Conservation (phyloP, 139 green algal genomes). For the Ulvella scutata region DNA sequence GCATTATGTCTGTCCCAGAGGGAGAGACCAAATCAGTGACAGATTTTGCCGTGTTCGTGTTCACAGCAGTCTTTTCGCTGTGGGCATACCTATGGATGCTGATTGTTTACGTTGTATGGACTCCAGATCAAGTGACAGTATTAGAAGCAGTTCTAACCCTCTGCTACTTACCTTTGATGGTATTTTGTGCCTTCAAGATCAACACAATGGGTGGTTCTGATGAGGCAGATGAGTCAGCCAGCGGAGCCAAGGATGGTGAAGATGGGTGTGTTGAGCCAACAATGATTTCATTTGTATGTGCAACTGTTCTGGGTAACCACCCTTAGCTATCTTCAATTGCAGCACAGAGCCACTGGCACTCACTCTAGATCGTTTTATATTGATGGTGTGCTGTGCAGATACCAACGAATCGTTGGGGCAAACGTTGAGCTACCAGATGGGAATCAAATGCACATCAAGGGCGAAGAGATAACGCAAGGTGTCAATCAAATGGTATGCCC, state of each 20-base stretch:
- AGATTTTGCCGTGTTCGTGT: slow-evolving; percentile 17
- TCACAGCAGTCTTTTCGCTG: slow-evolving; percentile 18
- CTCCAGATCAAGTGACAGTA: slow-evolving; percentile 6
- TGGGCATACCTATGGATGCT: slow-evolving; percentile 31
- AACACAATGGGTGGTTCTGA: too few species aligned
- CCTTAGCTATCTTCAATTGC: too few species aligned
- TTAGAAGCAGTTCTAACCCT: background rate
- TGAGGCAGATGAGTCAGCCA: background rate
- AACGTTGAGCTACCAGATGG: background rate
- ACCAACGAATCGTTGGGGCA: background rate
- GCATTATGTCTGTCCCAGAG: slow-evolving; percentile 10
- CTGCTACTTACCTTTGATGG: background rate
- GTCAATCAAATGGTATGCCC: background rate
- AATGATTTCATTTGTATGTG: background rate
- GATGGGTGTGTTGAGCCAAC: background rate
- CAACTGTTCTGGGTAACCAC: background rate
- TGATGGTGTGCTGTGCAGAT: background rate
- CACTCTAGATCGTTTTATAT: too few species aligned
- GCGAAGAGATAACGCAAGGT: background rate
- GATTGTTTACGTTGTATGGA: slow-evolving; percentile 20
- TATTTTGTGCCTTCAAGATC: background rate
- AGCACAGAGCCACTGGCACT: too few species aligned
- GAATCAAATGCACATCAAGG: background rate
- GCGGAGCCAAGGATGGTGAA: background rate
- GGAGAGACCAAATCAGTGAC: slow-evolving; percentile 9